Evolutionary conservation across 1,284 basidiomycete genomes (phyloP).

Genomic region (Sporisorium exsertum): DNA sequence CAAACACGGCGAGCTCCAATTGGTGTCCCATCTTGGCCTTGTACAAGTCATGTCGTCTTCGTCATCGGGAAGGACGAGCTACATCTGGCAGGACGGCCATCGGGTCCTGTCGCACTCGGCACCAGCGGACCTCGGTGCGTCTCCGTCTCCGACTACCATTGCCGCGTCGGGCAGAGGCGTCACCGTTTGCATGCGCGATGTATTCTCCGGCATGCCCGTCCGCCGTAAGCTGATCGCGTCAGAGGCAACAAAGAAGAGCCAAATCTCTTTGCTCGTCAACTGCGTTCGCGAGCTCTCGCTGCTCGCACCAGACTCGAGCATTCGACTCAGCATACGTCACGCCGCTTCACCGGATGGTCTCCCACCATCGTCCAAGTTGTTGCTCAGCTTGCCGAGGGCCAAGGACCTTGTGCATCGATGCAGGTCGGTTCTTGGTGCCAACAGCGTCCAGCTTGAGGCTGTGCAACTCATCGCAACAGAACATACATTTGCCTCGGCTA

Average conservation of each 20-base stretch:
- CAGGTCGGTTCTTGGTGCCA: slow-evolving; percentile 6
- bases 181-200: slow-evolving; percentile 12
- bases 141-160: background rate
- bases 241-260: slow-evolving; percentile 11
- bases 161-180: slow-evolving; percentile 5
- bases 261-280: slow-evolving; percentile 3
- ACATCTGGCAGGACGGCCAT: slow-evolving; percentile 20
- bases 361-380: background rate
- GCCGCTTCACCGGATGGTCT: slow-evolving; percentile 8
- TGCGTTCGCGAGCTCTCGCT: slow-evolving; percentile 26
- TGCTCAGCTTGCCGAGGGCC: slow-evolving; percentile 13
- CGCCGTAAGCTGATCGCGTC: slow-evolving; percentile 24
- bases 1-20: slow-evolving; percentile 1
- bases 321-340: slow-evolving; percentile 12
- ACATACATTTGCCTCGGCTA: slow-evolving; percentile 1
- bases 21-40: slow-evolving; percentile 24
- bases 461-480: slow-evolving; percentile 5
- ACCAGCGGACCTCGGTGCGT: background rate
- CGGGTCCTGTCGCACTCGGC: background rate
- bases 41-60: slow-evolving; percentile 11
- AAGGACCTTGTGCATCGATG: slow-evolving; percentile 19
- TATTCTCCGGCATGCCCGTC: slow-evolving; percentile 28
- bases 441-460: background rate
- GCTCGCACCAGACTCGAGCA: slow-evolving; percentile 2
- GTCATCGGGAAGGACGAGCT: background rate